These are phyloP conservation scores for Trypanosoma melophagium DNA, from an alignment of 208 protist species.

Conservation along the genomic window DNA sequence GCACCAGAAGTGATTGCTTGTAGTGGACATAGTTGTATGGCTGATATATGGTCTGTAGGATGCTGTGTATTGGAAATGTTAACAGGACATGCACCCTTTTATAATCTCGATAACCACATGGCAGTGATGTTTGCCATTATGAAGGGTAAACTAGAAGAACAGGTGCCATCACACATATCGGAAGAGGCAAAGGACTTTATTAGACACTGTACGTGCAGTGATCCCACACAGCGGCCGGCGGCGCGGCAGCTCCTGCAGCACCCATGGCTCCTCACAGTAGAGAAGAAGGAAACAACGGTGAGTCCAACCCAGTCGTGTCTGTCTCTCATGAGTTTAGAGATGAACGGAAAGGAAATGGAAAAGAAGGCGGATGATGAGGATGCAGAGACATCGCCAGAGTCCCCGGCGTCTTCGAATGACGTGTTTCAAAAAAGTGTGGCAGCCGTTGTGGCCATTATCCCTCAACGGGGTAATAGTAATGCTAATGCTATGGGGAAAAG, in stretches of 20 bases:
- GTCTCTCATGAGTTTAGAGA: constrained; percentile 7
- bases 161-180: constrained; percentile 67
- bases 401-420: background rate
- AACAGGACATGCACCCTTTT: constrained; percentile 81
- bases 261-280: constrained; percentile 48
- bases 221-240: constrained; percentile 72
- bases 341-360: background rate
- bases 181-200: constrained; percentile 77
- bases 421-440: constrained; percentile 1
- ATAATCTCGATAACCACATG: constrained; percentile 87
- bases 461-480: background rate
- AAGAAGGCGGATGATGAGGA: constrained; percentile 1
- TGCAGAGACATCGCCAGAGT: background rate
- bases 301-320: background rate
- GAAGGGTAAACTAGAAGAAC: constrained; percentile 66
- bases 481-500: background rate
- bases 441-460: constrained; percentile 9
- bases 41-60: constrained; percentile 92
- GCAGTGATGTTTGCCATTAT: constrained; percentile 91
- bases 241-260: constrained; percentile 62
- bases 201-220: constrained; percentile 51
- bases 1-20: constrained; percentile 91
- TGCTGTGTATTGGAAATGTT: constrained; percentile 92
- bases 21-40: constrained; percentile 84
- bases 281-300: background rate